Conservation (phyloP, 768 basidiomycete genomes). For the Termitomyces sp. region DNA sequence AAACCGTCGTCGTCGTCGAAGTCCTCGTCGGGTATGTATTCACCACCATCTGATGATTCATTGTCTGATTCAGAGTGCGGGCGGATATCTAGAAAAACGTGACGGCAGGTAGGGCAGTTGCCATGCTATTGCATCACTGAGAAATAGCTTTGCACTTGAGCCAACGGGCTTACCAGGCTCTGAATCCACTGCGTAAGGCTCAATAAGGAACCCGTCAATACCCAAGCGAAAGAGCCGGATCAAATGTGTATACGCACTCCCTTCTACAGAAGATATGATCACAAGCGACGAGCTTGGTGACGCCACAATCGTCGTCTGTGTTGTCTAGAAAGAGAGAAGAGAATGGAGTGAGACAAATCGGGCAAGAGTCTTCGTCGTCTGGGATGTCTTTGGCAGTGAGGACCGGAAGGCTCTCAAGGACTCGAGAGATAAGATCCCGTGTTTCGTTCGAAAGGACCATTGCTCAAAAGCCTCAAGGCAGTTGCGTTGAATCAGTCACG, state of each 20-base stretch:
- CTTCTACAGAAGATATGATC: slow-evolving; percentile 64
- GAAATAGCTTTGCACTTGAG: neutral
- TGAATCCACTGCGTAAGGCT: slow-evolving; percentile 68
- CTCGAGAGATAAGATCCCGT: slow-evolving; percentile 27
- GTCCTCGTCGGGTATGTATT: slow-evolving; percentile 51
- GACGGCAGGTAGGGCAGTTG: slow-evolving; percentile 64
- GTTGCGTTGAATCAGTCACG: slow-evolving; percentile 6
- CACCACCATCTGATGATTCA: slow-evolving; percentile 63
- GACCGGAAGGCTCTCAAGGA: slow-evolving; percentile 39
- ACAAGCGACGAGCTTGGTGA: slow-evolving; percentile 55
- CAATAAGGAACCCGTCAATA: neutral
- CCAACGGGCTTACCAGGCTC: slow-evolving; percentile 35
- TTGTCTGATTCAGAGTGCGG: slow-evolving; percentile 49
- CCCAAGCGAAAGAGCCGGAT: neutral
- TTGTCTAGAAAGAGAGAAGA: slow-evolving; percentile 33
- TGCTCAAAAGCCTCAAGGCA: neutral
- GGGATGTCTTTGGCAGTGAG: slow-evolving; percentile 30
- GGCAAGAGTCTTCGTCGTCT: slow-evolving; percentile 50
- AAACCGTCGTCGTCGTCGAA: slow-evolving; percentile 47
- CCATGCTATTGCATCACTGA: slow-evolving; percentile 45
- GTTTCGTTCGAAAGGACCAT: slow-evolving; percentile 11
- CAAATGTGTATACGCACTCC: slow-evolving; percentile 36
- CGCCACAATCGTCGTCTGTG: slow-evolving; percentile 25
- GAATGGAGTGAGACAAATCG: slow-evolving; percentile 60
- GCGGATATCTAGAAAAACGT: slow-evolving; percentile 49